phyloP scores from a whole-genome alignment of 1,284 basidiomycete genomes.

The Termitomyces sp. region DNA sequence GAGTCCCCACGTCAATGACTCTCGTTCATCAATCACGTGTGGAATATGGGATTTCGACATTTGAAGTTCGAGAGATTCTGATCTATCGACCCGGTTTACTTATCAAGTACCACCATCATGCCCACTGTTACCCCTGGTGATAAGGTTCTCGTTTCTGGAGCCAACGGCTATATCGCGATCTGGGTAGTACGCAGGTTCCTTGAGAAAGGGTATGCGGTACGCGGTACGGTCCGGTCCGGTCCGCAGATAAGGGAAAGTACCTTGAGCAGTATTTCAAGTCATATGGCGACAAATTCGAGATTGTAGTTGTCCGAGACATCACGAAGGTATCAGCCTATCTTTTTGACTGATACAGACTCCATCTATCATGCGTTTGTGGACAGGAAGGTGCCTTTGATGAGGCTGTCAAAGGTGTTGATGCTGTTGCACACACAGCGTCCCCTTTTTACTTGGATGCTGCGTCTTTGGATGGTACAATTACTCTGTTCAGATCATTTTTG shows the following conservation, averaged over 20 bases:
- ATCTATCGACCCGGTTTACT: no score
- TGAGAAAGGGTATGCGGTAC: conserved; percentile 34
- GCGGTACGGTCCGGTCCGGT: conserved; percentile 40
- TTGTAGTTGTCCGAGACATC: conserved; percentile 44
- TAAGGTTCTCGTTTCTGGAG: conserved; percentile 36
- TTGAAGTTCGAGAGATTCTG: no score
- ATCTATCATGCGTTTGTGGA: background rate
- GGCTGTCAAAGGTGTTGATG: conserved; percentile 62
- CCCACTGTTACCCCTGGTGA: conserved; percentile 21
- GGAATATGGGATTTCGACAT: no score
- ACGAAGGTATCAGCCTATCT: conserved; percentile 25
- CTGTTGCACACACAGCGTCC: conserved; percentile 54
- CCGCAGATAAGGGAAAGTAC: conserved; percentile 31
- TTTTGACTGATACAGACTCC: background rate
- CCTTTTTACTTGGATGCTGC: conserved; percentile 33
- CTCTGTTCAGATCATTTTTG: conserved; percentile 20
- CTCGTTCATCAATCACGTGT: no score
- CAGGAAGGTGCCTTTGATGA: conserved; percentile 65
- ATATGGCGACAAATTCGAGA: conserved; percentile 39
- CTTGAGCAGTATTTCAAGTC: conserved; percentile 34
- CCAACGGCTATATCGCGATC: conserved; percentile 33
- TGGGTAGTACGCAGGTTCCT: conserved; percentile 36
- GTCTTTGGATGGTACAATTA: conserved; percentile 9
- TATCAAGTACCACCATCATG: conserved; percentile 14
- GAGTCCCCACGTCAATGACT: no score